These are phyloP conservation scores for Candida mattraensis DNA, from an alignment of 805 yeast genomes.

Conservation along the genomic window DNA sequence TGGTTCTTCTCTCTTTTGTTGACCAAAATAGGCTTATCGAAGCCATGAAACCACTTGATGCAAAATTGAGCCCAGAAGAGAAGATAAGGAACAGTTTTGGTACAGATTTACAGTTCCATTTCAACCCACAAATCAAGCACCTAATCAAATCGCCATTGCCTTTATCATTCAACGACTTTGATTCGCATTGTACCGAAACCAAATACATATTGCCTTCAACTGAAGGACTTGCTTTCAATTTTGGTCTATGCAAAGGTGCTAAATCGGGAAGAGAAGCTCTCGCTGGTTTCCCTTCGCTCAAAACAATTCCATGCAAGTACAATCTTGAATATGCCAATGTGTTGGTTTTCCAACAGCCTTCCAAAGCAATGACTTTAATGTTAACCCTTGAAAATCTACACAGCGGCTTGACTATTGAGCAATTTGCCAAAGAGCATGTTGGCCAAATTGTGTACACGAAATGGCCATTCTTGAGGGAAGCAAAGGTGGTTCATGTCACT, in stretches of 20 bases:
- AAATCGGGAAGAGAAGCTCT: conserved; percentile 64
- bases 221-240: conserved; percentile 39
- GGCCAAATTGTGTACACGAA: conserved; percentile 68
- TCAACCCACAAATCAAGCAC: conserved; percentile 71
- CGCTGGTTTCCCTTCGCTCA: conserved; percentile 89
- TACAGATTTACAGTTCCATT: conserved; percentile 60
- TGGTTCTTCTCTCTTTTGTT: conserved; percentile 87
- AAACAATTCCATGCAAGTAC: conserved; percentile 61
- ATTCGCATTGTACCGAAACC: conserved; percentile 73
- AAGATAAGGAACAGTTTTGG: conserved; percentile 74
- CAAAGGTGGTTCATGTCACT: conserved; percentile 61
- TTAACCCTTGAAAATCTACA: conserved; percentile 58
- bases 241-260: conserved; percentile 68
- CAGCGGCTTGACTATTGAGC: conserved; percentile 55
- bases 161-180: conserved; percentile 72
- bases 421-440: conserved; percentile 61
- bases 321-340: conserved; percentile 62
- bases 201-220: conserved; percentile 52
- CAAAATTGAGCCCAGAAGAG: conserved; percentile 67
- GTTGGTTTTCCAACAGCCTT: conserved; percentile 79
- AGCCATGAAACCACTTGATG: conserved; percentile 69
- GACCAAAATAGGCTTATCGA: conserved; percentile 73
- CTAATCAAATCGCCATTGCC: conserved; percentile 76
- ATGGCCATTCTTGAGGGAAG: conserved; percentile 92
- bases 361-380: conserved; percentile 79